Evolutionary conservation across 768 basidiomycete genomes (phyloP), one percentile per base, ranked within the genome.

Genomic region (Phanerochaete carnosa): DNA sequence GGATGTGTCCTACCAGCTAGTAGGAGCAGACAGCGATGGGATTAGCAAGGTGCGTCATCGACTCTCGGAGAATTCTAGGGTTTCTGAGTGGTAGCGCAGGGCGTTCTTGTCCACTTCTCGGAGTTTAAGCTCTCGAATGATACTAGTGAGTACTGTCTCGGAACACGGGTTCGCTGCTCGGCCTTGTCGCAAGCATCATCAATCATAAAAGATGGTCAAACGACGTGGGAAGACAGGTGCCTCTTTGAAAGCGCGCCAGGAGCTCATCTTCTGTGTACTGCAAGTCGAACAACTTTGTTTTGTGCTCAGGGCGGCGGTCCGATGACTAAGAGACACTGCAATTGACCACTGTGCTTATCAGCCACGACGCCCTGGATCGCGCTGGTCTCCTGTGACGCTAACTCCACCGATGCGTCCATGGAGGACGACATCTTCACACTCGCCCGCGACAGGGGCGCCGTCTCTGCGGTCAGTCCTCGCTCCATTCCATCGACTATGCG

Each of bases 361-460:
- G 89, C 90, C 2, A 78, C 75, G 5, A 92, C 94, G 0, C 93
- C 95, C 3, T 97, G 94, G 94, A 90, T 97, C 66, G 95, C 95
- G 13, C 80, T 95, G 64, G 83, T 97, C 52, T 82, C 86, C 2
- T 96, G 94, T 72, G 94, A 95, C 68, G 68, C 70, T 58, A 94
- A 95, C 71, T 80, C 87, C 19, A 91, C 91, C 16, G 75, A 82
- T 61, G 77, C 83, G 2, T 85, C 86, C 1, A 70, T 77, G 55
- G 77, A 82, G 2, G 71, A 77, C 51, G 94, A 97, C 70, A 82
- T 95, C 55, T 94, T 97, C 73, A 92, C 91, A 0, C 78, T 92
- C 45, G 93, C 92, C 23, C 78, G 81, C 45, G 84, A 89, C 63
- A 79, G 84, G 62, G 95, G 95, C 4, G 95, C 94, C 0, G 82